Base-by-base conservation (phyloP, 2,329 filamentous ascomycete genomes). In the Coniochaeta prunicola region DNA sequence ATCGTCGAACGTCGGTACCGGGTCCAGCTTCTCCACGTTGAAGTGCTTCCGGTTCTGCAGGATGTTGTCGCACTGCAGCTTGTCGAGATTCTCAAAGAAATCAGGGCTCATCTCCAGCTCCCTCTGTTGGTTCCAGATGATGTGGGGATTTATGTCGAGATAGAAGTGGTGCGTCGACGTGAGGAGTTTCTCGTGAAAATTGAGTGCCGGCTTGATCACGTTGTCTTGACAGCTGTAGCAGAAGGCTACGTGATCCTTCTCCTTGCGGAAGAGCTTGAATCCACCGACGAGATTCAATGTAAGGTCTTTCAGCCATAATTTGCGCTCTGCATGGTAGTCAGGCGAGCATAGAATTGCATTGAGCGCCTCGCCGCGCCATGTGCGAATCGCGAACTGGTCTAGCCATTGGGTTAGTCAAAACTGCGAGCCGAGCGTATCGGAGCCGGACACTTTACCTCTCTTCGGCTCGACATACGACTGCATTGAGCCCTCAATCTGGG, bases 101-200 rank as follows among this genome's bases (percentile, higher is more conserved):
- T 70, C 68, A 4, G 67, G 64, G 7, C 66, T 72, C 34, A 59
- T 64, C 31, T 62, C 63, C 50, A 71, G 60, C 9, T 64, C 63
- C 15, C 66, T 63, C 7, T 63, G 62, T 0, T 59, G 31, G 4
- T 63, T 63, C 61, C 67, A 69, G 7, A 65, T 42, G 21, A 71
- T 65, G 59, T 68, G 71, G 0, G 67, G 62, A 58, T 73, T 68
- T 42, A 71, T 66, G 53, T 71, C 69, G 13, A 74, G 67, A 48
- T 73, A 71, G 60, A 74, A 76, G 45, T 73, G 67, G 56, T 74
- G 67, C 0, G 71, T 74, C 28, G 73, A 74, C 9, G 72, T 68
- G 24, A 71, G 65, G 28, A 76, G 63, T 62, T 74, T 74, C 61
- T 77, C 73, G 33, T 75, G 71, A 1, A 76, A 65, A 12, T 57